Base-by-base conservation (phyloP, 495 filamentous ascomycete species). In the Letharia lupina region DNA sequence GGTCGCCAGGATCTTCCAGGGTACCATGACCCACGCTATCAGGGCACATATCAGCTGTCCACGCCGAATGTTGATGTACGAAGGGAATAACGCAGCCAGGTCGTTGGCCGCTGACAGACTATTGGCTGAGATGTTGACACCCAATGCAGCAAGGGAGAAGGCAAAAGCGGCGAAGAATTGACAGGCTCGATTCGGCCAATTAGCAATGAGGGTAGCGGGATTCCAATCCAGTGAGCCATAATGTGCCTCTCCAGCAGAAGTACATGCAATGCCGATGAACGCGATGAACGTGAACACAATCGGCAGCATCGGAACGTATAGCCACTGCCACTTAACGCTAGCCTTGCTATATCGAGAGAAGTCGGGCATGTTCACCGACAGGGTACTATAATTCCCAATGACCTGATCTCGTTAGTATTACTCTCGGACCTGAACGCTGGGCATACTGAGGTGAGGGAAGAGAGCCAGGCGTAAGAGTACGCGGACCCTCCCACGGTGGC, bases 101-200 rank as follows among this genome's bases (percentile, higher is more conserved):
- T 89, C 86, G 72, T 89, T 88, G 33, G 86, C 83, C 13, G 81
- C 84, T 15, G 81, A 85, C 62, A 88, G 80, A 23, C 83, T 83
- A 68, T 89, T 89, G 41, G 86, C 86, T 1, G 84, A 86, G 67
- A 89, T 81, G 73, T 89, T 88, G 42, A 79, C 77, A 13, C 79
- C 79, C 18, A 82, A 59, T 0, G 77, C 77, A 2, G 79, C 79
- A 12, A 82, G 75, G 37, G 77, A 83, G 50, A 80, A 79, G 11
- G 78, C 76, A 23, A 73, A 79, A 68, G 76, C 80, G 64, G 71
- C 80, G 44, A 84, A 82, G 73, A 81, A 84, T 33, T 78, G 77
- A 50, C 79, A 82, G 11, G 77, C 78, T 3, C 77, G 83, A 9
- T 82, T 83, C 23, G 78, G 80, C 73, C 70, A 80, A 64, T 79